These are phyloP conservation scores for Amaranthus cruentus DNA, from an alignment of 148 eudicot genomes.

Conservation along the genomic window DNA sequence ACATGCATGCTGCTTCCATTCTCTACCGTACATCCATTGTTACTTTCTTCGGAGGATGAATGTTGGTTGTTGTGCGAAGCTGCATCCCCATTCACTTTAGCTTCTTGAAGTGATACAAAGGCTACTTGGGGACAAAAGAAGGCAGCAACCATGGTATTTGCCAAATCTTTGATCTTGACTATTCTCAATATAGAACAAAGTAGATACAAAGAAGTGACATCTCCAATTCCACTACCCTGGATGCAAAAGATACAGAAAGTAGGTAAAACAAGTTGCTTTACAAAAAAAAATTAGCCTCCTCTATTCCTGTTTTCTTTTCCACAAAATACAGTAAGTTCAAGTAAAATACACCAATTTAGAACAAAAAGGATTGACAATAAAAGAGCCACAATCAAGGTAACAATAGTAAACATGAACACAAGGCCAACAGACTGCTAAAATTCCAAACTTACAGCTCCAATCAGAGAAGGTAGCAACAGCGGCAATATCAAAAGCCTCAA, in stretches of 20 bases:
- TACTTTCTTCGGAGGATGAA: conserved; percentile 23
- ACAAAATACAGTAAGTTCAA: conserved; percentile 1
- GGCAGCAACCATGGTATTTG: conserved; percentile 79
- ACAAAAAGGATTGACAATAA: neutral
- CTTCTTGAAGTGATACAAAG: conserved; percentile 41
- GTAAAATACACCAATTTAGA: neutral
- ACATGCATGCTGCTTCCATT: conserved; percentile 32
- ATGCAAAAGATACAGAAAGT: conserved; percentile 38
- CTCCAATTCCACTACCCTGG: conserved; percentile 61
- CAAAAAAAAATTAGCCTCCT: conserved; percentile 11
- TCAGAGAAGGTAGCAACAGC: conserved; percentile 81
- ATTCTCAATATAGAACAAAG: conserved; percentile 89
- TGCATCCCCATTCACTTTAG: conserved; percentile 47
- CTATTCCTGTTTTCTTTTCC: conserved; percentile 14
- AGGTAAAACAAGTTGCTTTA: conserved; percentile 29
- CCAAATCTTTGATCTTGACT: conserved; percentile 91
- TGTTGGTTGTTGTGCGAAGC: conserved; percentile 18
- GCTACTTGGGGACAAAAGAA: conserved; percentile 59
- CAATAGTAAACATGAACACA: conserved; percentile 11
- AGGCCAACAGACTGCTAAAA: conserved; percentile 12
- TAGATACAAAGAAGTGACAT: conserved; percentile 69
- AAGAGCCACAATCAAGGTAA: conserved; percentile 13
- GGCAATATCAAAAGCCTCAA: conserved; percentile 82
- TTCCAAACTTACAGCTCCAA: conserved; percentile 46
- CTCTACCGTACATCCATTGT: conserved; percentile 27